Conservation (phyloP, 2,329 filamentous ascomycete genomes). For the Pseudocercospora musae region DNA sequence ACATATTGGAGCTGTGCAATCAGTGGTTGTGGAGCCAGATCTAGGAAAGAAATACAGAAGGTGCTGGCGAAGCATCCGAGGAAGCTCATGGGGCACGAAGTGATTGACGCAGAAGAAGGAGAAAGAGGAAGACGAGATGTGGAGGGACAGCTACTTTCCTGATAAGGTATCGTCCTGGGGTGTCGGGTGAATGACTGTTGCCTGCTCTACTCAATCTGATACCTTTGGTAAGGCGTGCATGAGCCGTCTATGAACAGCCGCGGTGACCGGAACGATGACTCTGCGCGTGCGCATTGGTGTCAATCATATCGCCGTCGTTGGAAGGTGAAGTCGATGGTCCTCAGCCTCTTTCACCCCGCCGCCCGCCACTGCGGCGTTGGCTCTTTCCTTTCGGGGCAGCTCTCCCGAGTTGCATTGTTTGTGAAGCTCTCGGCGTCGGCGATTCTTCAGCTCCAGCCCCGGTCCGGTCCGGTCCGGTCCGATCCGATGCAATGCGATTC, state of each 20-base stretch:
- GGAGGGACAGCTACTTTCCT: constrained; percentile 9
- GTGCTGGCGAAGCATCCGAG: no score
- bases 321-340: background rate
- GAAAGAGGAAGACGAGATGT: background rate
- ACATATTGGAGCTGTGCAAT: background rate
- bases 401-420: background rate
- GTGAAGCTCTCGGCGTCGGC: background rate
- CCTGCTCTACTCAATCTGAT: background rate
- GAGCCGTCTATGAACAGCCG: background rate
- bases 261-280: background rate
- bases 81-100: background rate
- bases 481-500: background rate
- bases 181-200: background rate
- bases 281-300: background rate
- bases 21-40: no score
- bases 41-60: no score
- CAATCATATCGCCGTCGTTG: background rate
- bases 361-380: background rate
- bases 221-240: background rate
- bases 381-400: background rate
- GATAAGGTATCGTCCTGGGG: background rate
- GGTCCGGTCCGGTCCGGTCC: no score
- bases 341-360: background rate
- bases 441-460: background rate
- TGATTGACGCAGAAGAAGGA: background rate